phyloP scores from a whole-genome alignment of 2,329 filamentous ascomycete genomes.

The Zasmidium citrigriseum region DNA sequence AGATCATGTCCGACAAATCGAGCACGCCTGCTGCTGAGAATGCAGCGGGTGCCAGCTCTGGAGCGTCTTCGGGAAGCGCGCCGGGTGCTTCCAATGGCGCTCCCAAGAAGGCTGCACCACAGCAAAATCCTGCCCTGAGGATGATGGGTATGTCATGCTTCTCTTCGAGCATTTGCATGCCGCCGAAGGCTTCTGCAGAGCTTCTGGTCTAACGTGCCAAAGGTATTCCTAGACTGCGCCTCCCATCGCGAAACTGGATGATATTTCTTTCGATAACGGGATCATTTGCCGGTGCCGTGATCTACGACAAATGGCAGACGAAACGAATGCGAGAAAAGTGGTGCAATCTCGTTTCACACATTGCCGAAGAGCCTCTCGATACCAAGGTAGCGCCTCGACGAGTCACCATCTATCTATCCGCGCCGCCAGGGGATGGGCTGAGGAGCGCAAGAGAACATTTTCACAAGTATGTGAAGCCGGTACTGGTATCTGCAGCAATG shows the following conservation, averaged over 20 bases:
- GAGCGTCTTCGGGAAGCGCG: conserved; percentile 4
- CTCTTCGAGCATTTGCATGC: not conserved
- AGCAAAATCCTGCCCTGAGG: conserved; percentile 70
- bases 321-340: conserved; percentile 82
- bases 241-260: conserved; percentile 96
- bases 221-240: conserved; percentile 82
- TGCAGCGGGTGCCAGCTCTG: conserved; percentile 16
- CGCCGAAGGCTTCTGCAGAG: not conserved
- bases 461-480: conserved; percentile 91
- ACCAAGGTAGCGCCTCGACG: conserved; percentile 75
- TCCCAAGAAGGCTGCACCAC: conserved; percentile 31
- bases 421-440: conserved; percentile 83
- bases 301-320: conserved; percentile 93
- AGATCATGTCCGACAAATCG: conserved; percentile 23
- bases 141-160: conserved; percentile 60
- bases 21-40: conserved; percentile 20
- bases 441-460: conserved; percentile 90
- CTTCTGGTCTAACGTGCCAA: conserved; percentile 14
- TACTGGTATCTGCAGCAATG: conserved; percentile 83
- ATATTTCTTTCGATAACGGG: conserved; percentile 85
- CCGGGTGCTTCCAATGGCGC: conserved; percentile 3
- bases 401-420: conserved; percentile 81
- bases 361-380: conserved; percentile 74
- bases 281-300: conserved; percentile 74
- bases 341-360: conserved; percentile 79